Percentiles rank a stretch among this genome's conserved stretches.
These are phyloP conservation scores for Xylaria sp. DNA, from an alignment of 2,329 filamentous ascomycete species.

Conservation along the genomic window DNA sequence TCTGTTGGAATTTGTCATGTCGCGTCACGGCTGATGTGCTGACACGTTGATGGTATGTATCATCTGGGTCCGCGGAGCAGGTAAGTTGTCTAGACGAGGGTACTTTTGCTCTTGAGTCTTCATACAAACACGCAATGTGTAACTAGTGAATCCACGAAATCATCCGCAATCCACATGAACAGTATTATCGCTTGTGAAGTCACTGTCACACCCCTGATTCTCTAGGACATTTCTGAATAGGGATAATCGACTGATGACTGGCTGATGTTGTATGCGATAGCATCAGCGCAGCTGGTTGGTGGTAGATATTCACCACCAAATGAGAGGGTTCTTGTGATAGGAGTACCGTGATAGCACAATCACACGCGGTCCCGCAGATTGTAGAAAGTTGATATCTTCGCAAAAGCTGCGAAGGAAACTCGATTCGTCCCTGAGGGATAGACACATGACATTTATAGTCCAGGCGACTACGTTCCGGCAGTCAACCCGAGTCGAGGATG, in stretches of 20 bases:
- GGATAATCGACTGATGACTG: background rate
- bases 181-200: background rate
- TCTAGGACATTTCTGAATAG: no score
- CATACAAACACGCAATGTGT: background rate
- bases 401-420: background rate
- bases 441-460: background rate
- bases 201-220: background rate
- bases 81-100: background rate
- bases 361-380: background rate
- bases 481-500: background rate
- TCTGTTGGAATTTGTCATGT: background rate
- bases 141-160: background rate
- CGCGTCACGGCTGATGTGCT: background rate
- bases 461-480: background rate
- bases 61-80: background rate
- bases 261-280: background rate
- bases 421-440: background rate
- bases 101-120: background rate
- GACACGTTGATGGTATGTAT: background rate
- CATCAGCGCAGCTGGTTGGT: background rate
- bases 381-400: background rate
- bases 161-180: background rate
- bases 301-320: background rate
- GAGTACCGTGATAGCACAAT: background rate
- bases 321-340: background rate